Percentiles rank a stretch among this genome's conserved stretches.
phyloP scores from a whole-genome alignment of 495 filamentous ascomycete species.

The Hypomontagnella submonticulosa region DNA sequence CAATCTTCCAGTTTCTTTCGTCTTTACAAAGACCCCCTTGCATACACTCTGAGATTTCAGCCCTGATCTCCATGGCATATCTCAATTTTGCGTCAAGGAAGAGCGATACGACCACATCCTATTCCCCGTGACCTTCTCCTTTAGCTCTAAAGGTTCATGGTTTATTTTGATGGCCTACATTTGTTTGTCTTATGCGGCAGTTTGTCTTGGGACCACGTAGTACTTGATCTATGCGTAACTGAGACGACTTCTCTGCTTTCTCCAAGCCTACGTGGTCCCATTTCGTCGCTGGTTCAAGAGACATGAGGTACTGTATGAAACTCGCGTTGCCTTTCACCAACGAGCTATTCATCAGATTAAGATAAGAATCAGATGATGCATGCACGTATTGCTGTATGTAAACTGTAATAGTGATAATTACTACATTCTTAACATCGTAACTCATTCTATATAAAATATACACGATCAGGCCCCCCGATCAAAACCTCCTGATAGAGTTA shows the following conservation, averaged over 20 bases:
- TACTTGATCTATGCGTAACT: not conserved
- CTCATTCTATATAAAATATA: constrained; percentile 39
- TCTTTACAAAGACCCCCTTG: constrained; percentile 33
- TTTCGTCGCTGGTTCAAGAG: too few species aligned
- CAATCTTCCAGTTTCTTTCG: not conserved
- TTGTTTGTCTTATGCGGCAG: too few species aligned
- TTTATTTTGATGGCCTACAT: constrained; percentile 44
- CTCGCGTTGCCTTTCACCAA: too few species aligned
- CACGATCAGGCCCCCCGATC: constrained; percentile 14
- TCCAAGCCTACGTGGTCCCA: too few species aligned
- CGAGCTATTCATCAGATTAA: too few species aligned
- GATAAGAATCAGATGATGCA: too few species aligned
- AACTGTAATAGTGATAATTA: constrained; percentile 1
- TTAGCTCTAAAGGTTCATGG: constrained; percentile 34
- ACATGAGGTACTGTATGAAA: too few species aligned
- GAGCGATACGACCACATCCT: constrained; percentile 39
- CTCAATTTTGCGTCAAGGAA: constrained; percentile 53
- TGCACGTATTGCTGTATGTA: too few species aligned
- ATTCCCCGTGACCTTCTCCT: constrained; percentile 41
- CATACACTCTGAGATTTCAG: constrained; percentile 51
- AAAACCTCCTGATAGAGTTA: too few species aligned
- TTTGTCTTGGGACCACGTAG: not conserved
- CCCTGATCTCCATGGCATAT: constrained; percentile 46
- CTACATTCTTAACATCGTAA: constrained; percentile 26
- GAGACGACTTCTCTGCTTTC: too few species aligned